A percentile compares a stretch with the other conserved stretches of the same genome.
Evolutionary conservation across 495 filamentous ascomycete species (phyloP).

Genomic region (Tricharina praecox): DNA sequence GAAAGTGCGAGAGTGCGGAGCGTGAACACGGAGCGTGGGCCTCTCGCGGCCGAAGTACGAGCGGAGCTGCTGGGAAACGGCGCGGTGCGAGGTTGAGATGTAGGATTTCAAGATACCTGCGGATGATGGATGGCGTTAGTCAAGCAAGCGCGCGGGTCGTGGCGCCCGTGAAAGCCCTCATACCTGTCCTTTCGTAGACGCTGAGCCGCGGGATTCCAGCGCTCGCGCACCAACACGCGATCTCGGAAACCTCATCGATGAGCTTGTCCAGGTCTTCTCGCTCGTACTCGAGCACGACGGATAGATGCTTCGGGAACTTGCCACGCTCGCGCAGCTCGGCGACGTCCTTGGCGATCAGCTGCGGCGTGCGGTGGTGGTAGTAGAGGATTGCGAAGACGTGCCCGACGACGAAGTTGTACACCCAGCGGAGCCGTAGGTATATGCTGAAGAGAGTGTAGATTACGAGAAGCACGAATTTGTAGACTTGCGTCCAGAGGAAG

Average conservation of each 20-base stretch:
- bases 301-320: conserved; percentile 64
- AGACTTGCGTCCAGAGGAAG: conserved; percentile 18
- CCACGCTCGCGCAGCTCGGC: conserved; percentile 35
- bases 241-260: conserved; percentile 75
- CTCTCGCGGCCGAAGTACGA: conserved; percentile 63
- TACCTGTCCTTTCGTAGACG: conserved; percentile 83
- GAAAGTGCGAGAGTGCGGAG: conserved; percentile 53
- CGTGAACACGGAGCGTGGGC: conserved; percentile 52
- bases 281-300: conserved; percentile 63
- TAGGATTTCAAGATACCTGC: conserved; percentile 73
- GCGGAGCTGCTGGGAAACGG: conserved; percentile 54
- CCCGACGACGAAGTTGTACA: conserved; percentile 58
- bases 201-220: conserved; percentile 71
- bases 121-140: too few relatives aligned
- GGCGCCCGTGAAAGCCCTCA: conserved; percentile 7
- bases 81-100: conserved; percentile 56
- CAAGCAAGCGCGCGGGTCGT: not conserved
- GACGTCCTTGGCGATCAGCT: conserved; percentile 75
- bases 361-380: conserved; percentile 85
- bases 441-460: conserved; percentile 73
- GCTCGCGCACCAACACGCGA: conserved; percentile 79
- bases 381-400: conserved; percentile 62
- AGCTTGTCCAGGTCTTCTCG: conserved; percentile 59
- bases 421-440: conserved; percentile 62
- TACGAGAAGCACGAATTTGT: conserved; percentile 27